Base-by-base conservation (phyloP, 441 rosid genomes). In the Corymbia calophylla region DNA sequence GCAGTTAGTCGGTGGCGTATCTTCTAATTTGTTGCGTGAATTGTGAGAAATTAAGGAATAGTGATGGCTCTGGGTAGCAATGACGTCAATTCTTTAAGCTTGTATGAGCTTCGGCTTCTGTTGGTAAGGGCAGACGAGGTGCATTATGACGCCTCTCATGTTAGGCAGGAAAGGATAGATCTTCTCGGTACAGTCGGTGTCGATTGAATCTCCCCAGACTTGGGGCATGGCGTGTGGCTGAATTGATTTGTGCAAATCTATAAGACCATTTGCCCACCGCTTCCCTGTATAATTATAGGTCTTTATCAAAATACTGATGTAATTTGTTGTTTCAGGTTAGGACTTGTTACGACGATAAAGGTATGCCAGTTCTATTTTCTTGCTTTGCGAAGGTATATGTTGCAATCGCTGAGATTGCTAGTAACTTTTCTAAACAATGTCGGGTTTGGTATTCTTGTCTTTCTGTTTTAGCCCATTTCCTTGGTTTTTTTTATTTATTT, bases 281-380 rank as follows among this genome's bases (percentile, higher is more conserved):
- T 55, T 13, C n/a, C 62, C 9, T 86, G 68, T 51, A 39, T 32
- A 55, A 54, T 21, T 15, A 68, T 39, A 29, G 35, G 54, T 64
- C 29, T 32, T 48, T 86, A 17, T 68, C 31, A 39, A 18, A 87
- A 17, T 87, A 88, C 91, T 88, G 58, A 90, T 86, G 70, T 56
- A 88, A 92, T 92, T 86, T 88, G 23, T 89, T 13, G 87, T 93
- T 93, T 89, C 95, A 95, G 95, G 94, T 91, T 95, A 91, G 95
- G 94, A 11, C 92, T 94, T 15, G 93, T 89, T 47, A 86, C 93
- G 32, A 89, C 91, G 53, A 94, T 94, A 58, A 94, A 93, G 93
- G 95, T 95, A 89, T 47, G 88, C 87, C 87, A 9, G 85, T 90
- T 92, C 68, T 81, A 70, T 53, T 68, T 86, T 51, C 35, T 39